Percentiles rank a stretch among this genome's conserved stretches.
Conservation (phyloP, 1,284 basidiomycete genomes). For the Cutaneotrichosporon cutaneum region DNA sequence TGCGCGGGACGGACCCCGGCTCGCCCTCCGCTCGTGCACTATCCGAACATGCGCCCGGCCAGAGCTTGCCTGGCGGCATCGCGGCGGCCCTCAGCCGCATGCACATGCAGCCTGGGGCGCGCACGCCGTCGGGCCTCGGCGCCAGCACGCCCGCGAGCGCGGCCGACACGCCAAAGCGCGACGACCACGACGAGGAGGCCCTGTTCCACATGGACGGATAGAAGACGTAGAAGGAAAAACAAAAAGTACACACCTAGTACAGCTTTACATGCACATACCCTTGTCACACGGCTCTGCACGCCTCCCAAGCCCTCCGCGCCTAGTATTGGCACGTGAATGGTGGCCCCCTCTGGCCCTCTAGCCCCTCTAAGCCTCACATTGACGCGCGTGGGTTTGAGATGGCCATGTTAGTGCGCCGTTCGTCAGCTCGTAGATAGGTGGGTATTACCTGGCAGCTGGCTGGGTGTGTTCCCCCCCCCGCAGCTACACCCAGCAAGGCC, state of each 20-base stretch:
- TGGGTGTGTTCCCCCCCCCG: too few species aligned
- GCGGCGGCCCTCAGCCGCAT: conserved; percentile 50
- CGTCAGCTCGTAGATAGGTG: too few species aligned
- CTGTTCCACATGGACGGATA: conserved; percentile 31
- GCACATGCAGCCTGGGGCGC: conserved; percentile 39
- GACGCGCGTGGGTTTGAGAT: too few species aligned
- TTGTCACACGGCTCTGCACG: not conserved
- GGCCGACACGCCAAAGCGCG: conserved; percentile 11
- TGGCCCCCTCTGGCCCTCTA: too few species aligned
- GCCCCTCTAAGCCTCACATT: too few species aligned
- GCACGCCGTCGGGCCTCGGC: conserved; percentile 17
- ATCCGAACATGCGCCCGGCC: conserved; percentile 51
- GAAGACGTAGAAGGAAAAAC: conserved; percentile 4
- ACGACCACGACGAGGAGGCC: conserved; percentile 27
- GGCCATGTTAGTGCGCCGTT: too few species aligned
- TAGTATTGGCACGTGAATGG: too few species aligned
- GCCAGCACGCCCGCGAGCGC: conserved; percentile 7
- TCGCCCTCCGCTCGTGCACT: conserved; percentile 43
- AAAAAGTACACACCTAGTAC: conserved; percentile 5
- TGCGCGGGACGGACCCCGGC: conserved; percentile 37
- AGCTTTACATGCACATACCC: conserved; percentile 1
- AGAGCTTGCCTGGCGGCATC: conserved; percentile 50
- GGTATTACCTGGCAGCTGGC: too few species aligned
- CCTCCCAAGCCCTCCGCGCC: too few species aligned
- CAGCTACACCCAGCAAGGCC: too few species aligned